Conservation (phyloP, 108 stramenopile species). For the Nitzschia inconspicua region DNA sequence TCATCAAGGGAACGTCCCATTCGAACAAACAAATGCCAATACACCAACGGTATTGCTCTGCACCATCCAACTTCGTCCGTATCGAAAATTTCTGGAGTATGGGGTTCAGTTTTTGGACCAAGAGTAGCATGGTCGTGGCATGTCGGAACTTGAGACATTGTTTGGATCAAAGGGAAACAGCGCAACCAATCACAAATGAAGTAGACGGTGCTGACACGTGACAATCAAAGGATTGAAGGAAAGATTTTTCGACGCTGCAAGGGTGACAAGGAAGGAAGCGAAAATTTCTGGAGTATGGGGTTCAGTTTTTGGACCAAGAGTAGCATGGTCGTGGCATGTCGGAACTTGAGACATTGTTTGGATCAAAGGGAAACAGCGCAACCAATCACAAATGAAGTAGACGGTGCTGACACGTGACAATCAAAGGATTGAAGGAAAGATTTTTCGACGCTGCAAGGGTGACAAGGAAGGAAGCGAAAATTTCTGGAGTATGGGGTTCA, state of each 20-base stretch:
- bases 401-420: too few relatives aligned
- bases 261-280: too few relatives aligned
- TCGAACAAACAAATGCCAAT: not conserved
- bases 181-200: too few relatives aligned
- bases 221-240: too few relatives aligned
- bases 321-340: not conserved
- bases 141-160: not conserved
- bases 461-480: too few relatives aligned
- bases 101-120: slow-evolving; percentile 8
- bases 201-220: too few relatives aligned
- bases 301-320: slow-evolving; percentile 3
- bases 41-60: not conserved
- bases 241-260: too few relatives aligned
- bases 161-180: too few relatives aligned
- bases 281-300: not conserved
- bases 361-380: too few relatives aligned
- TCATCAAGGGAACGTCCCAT: not conserved
- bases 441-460: too few relatives aligned
- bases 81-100: slow-evolving; percentile 1
- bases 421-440: too few relatives aligned
- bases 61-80: slow-evolving; percentile 1
- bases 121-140: not conserved
- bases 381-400: too few relatives aligned
- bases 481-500: not conserved
- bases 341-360: not conserved